Evolutionary conservation across 1,284 basidiomycete species (phyloP).

Genomic region (Tilletia horrida): DNA sequence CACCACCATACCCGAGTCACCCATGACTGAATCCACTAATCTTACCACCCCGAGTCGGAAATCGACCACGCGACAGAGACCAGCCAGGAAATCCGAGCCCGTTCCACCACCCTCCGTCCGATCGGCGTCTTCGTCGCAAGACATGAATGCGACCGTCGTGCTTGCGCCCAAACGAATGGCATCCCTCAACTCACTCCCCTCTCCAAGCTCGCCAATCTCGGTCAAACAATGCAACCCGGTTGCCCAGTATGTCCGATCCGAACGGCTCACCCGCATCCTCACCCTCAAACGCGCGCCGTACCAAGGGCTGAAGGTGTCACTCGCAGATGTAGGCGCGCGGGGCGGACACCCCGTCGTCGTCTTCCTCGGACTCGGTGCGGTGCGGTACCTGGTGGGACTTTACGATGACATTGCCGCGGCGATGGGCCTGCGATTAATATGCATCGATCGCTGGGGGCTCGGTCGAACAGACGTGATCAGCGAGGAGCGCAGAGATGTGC

Average conservation of each 20-base stretch:
- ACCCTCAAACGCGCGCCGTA: slow-evolving; percentile 74
- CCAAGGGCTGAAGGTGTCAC: slow-evolving; percentile 74
- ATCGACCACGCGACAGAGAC: not conserved
- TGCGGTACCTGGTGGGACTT: slow-evolving; percentile 85
- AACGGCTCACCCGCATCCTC: slow-evolving; percentile 72
- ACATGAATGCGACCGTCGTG: slow-evolving; percentile 16
- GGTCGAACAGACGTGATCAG: slow-evolving; percentile 74
- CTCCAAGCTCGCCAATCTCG: not conserved
- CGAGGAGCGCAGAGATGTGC: slow-evolving; percentile 68
- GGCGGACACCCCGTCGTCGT: slow-evolving; percentile 80
- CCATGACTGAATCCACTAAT: not conserved
- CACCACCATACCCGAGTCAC: not conserved
- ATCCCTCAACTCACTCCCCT: slow-evolving; percentile 20
- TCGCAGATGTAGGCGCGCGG: slow-evolving; percentile 81
- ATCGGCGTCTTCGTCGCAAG: not conserved
- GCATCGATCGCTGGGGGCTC: slow-evolving; percentile 93
- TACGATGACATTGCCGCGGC: slow-evolving; percentile 94
- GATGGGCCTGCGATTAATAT: slow-evolving; percentile 80
- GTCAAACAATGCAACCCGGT: not conserved
- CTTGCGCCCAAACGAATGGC: slow-evolving; percentile 25
- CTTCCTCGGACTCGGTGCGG: slow-evolving; percentile 88
- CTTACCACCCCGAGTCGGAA: not conserved
- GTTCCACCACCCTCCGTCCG: not conserved
- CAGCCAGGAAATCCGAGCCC: slow-evolving; percentile 2
- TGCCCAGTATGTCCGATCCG: not conserved